Conservation (phyloP, 257 asterid genomes). For the Nicotiana otophora region DNA sequence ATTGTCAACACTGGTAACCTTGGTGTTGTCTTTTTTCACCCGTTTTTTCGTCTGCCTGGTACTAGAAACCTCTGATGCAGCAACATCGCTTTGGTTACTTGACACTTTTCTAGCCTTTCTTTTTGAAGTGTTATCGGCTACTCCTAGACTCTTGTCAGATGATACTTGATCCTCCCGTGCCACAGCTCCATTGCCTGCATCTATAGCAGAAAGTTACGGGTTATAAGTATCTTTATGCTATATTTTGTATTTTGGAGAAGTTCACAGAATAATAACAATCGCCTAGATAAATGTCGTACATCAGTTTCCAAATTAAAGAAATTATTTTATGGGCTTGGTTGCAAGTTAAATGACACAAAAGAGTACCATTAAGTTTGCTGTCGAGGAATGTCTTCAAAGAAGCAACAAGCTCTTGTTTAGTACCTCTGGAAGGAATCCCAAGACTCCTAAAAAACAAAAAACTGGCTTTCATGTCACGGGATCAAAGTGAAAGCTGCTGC, state of each 20-base stretch:
- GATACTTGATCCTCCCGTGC: constrained; percentile 19
- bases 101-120: constrained; percentile 30
- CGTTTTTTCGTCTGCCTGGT: constrained; percentile 34
- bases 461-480: neutral
- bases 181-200: constrained; percentile 31
- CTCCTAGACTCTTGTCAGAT: constrained; percentile 22
- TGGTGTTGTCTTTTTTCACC: constrained; percentile 23
- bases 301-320: neutral
- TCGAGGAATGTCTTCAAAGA: constrained; percentile 43
- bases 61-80: constrained; percentile 26
- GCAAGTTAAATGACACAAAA: neutral
- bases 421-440: constrained; percentile 53
- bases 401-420: constrained; percentile 44
- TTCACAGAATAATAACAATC: neutral
- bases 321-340: neutral
- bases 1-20: constrained; percentile 15
- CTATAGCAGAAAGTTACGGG: constrained; percentile 4
- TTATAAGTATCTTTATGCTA: neutral
- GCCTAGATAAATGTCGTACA: neutral
- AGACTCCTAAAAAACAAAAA: constrained; percentile 33
- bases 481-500: constrained; percentile 6
- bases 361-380: constrained; percentile 42
- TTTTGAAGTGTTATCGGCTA: constrained; percentile 22
- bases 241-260: neutral
- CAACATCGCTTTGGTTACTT: constrained; percentile 6